Base-by-base conservation (phyloP, 1,284 basidiomycete genomes). In the Ustilago loliicola region DNA sequence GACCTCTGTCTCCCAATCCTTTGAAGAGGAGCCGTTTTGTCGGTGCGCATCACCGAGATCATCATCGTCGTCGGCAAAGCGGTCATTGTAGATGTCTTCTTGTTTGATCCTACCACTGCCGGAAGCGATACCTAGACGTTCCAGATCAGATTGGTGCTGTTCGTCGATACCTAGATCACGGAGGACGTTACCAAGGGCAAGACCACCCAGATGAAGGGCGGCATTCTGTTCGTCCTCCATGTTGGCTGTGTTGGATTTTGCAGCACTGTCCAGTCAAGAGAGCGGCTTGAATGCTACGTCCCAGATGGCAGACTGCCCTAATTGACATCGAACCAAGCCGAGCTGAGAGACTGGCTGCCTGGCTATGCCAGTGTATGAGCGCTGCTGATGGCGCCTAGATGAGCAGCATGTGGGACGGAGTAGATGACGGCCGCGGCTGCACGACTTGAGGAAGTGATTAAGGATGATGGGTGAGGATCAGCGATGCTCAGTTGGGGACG, bases 81-180 rank as follows among this genome's bases (percentile, higher is more conserved):
- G 76, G 36, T 85, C 80, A 17, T 84, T 81, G 76, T 86, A 86
- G 61, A 86, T 86, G 51, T 85, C 80, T 45, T 86, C 83, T 56
- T 71, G 66, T 34, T 80, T 73, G 72, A 83, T 75, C 23, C 61
- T 77, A 55, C 58, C 64, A 48, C 67, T 72, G 27, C 65, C 66
- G 19, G 72, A 80, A 29, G 72, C 72, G 27, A 79, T 75, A 47
- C 77, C 77, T 30, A 79, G 72, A 55, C 80, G 73, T 61, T 81
- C 70, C 58, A 79, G 72, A 23, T 72, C 71, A 45, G 62, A 53
- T 36, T 76, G 69, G 27, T 72, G 70, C 63, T 79, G 65, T 25
- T 71, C 74, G 47, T 81, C 82, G 63, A 86, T 77, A 47, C 85
- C 85, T 9, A 85, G 70, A 40, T 86, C 85, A 27, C 77, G 69